Conservation (phyloP, 352 stramenopile genomes). For the Pythium vanterpoolii region DNA sequence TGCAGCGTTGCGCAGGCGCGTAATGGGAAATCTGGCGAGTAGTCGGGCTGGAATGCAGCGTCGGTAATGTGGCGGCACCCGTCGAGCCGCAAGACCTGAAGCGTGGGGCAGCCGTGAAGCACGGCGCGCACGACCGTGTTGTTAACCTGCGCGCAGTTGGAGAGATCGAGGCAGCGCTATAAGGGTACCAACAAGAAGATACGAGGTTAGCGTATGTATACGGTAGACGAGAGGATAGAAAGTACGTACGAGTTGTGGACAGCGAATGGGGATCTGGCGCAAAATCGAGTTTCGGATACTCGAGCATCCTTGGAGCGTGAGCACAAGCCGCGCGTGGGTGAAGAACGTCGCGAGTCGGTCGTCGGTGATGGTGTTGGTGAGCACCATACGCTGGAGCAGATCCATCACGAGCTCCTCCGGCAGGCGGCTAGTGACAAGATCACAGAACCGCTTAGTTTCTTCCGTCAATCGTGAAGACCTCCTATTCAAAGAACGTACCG, state of each 20-base stretch:
- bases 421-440: constrained; percentile 40
- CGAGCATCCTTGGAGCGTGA: constrained; percentile 67
- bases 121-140: constrained; percentile 82
- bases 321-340: constrained; percentile 64
- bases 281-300: constrained; percentile 85
- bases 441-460: not conserved
- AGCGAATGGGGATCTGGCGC: constrained; percentile 82
- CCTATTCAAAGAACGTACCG: constrained; percentile 34
- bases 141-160: constrained; percentile 84
- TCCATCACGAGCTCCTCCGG: constrained; percentile 81
- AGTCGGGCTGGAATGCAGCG: constrained; percentile 81
- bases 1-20: constrained; percentile 74
- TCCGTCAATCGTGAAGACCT: no score
- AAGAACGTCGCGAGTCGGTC: constrained; percentile 83
- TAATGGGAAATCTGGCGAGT: constrained; percentile 66
- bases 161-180: constrained; percentile 81
- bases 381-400: constrained; percentile 68
- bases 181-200: not conserved
- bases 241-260: constrained; percentile 63
- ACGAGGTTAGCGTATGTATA: no score
- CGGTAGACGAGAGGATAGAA: not conserved
- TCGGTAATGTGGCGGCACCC: constrained; percentile 86
- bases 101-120: constrained; percentile 67
- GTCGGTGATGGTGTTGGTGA: constrained; percentile 72
- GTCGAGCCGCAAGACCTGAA: constrained; percentile 81